These are phyloP conservation scores for Leucogyrophana mollusca DNA, from an alignment of 768 basidiomycete species.

Conservation along the genomic window DNA sequence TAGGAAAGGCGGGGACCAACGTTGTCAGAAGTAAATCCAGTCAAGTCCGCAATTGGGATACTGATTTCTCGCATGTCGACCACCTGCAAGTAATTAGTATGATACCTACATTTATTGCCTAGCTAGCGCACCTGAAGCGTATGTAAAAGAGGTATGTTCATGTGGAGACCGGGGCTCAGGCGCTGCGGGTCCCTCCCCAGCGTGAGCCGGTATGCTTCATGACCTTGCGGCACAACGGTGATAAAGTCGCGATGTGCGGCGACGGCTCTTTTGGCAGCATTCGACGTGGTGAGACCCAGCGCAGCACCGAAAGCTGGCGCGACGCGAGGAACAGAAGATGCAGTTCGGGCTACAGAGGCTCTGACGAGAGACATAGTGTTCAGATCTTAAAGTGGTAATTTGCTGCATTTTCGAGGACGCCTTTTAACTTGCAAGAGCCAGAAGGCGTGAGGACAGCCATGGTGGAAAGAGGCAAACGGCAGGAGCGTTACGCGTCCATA, in stretches of 20 bases:
- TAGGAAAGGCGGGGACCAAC: slow-evolving; percentile 9
- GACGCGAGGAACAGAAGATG: too few relatives aligned
- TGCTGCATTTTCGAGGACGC: too few relatives aligned
- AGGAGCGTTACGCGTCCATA: too few relatives aligned
- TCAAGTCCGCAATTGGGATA: slow-evolving; percentile 38
- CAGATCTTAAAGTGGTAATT: too few relatives aligned
- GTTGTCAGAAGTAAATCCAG: slow-evolving; percentile 34
- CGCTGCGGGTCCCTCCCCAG: slow-evolving; percentile 44
- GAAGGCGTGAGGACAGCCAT: too few relatives aligned
- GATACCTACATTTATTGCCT: not conserved
- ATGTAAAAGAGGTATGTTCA: slow-evolving; percentile 47
- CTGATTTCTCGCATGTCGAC: slow-evolving; percentile 49
- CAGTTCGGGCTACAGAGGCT: too few relatives aligned
- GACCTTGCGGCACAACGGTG: slow-evolving; percentile 52
- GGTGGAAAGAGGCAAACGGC: too few relatives aligned
- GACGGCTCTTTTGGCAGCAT: too few relatives aligned
- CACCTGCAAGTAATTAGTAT: slow-evolving; percentile 1
- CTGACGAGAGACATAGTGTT: too few relatives aligned
- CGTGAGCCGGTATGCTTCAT: slow-evolving; percentile 52
- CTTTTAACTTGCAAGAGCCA: too few relatives aligned
- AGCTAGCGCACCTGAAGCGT: slow-evolving; percentile 13
- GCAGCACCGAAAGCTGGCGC: too few relatives aligned
- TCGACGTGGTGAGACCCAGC: too few relatives aligned
- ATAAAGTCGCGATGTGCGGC: slow-evolving; percentile 32
- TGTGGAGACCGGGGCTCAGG: slow-evolving; percentile 44